Percentiles rank a stretch among this genome's conserved stretches.
Evolutionary conservation across 305 asterid species (phyloP).

Genomic region (Fraxinus baroniana): DNA sequence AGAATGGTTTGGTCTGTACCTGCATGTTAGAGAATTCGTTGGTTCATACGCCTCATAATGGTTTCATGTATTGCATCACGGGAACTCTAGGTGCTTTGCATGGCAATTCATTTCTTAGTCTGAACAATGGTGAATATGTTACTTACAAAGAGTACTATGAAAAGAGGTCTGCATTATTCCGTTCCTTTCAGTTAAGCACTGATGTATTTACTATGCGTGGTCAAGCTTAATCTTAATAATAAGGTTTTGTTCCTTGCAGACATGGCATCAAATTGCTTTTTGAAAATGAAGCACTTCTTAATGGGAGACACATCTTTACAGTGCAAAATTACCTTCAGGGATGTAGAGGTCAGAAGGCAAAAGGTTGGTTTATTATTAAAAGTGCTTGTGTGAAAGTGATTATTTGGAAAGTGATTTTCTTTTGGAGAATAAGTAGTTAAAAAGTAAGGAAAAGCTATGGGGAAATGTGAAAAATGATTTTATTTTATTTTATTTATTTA

Average conservation of each 20-base stretch:
- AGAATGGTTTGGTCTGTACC: conserved; percentile 48
- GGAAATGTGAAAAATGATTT: background rate
- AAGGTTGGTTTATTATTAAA: conserved; percentile 44
- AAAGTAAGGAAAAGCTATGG: background rate
- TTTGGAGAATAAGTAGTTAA: background rate
- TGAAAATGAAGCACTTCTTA: conserved; percentile 49
- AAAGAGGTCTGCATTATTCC: conserved; percentile 39
- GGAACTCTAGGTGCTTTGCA: conserved; percentile 44
- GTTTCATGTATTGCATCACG: conserved; percentile 40
- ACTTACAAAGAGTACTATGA: conserved; percentile 52
- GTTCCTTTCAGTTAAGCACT: background rate
- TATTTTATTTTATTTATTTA: too few relatives aligned
- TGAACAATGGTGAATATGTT: conserved; percentile 33
- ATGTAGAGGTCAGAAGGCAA: conserved; percentile 34
- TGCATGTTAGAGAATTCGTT: conserved; percentile 63
- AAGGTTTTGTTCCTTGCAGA: conserved; percentile 37
- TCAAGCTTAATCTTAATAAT: conserved; percentile 1
- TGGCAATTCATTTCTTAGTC: conserved; percentile 45
- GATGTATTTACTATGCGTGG: background rate
- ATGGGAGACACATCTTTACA: conserved; percentile 40
- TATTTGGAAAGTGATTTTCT: background rate
- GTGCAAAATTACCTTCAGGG: conserved; percentile 60
- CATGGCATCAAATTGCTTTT: conserved; percentile 49
- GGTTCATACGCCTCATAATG: conserved; percentile 70
- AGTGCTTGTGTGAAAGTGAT: background rate